Evolutionary conservation across 2,329 filamentous ascomycete species (phyloP).

Genomic region (Cladosporium sp.): DNA sequence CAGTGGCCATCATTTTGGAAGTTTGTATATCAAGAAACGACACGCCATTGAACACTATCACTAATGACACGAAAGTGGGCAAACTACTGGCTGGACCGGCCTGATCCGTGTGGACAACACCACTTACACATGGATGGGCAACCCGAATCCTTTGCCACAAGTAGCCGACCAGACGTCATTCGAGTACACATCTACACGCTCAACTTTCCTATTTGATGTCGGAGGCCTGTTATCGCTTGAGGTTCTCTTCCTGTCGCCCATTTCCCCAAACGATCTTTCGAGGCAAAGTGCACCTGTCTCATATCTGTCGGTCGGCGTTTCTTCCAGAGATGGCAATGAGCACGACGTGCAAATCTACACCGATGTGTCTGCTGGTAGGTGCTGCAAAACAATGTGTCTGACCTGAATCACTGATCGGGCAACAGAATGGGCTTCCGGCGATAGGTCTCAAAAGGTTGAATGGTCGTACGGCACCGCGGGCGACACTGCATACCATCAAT

Average conservation of each 20-base stretch:
- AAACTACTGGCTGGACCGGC: conserved; percentile 66
- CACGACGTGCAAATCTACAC: conserved; percentile 71
- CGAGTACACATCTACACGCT: conserved; percentile 71
- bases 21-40: conserved; percentile 12
- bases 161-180: conserved; percentile 62
- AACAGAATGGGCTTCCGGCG: conserved; percentile 70
- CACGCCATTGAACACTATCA: no score
- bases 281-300: conserved; percentile 70
- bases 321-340: conserved; percentile 59
- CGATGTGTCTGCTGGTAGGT: conserved; percentile 67
- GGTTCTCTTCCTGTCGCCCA: conserved; percentile 69
- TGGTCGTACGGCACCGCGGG: conserved; percentile 57
- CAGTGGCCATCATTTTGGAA: conserved; percentile 67
- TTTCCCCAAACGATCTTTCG: conserved; percentile 65
- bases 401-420: conserved; percentile 15
- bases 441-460: conserved; percentile 55
- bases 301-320: conserved; percentile 65
- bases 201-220: conserved; percentile 67
- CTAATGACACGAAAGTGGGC: conserved; percentile 36
- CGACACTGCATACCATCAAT: conserved; percentile 61
- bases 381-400: neutral
- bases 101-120: conserved; percentile 67
- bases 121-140: conserved; percentile 68
- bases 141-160: conserved; percentile 46
- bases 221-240: conserved; percentile 62